Evolutionary conservation across 2,329 filamentous ascomycete species (phyloP).

Genomic region (Ophioceras dolichostomum): DNA sequence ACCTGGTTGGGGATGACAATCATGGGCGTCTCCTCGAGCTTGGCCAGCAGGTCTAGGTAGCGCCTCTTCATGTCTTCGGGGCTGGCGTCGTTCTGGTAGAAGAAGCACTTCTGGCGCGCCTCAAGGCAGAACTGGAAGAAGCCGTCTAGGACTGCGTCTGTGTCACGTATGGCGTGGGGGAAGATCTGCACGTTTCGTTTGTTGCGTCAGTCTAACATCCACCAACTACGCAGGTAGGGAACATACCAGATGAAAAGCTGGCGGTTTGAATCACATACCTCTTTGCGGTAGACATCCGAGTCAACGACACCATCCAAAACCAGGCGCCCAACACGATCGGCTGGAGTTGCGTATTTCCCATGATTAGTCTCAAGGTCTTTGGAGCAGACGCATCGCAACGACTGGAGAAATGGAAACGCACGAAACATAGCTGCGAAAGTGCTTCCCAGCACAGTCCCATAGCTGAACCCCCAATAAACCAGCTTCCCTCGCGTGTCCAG

Average conservation of each 20-base stretch:
- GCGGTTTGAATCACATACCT: too few species aligned
- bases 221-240: too few species aligned
- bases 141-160: slow-evolving; percentile 27
- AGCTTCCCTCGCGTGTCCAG: slow-evolving; percentile 10
- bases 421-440: slow-evolving; percentile 21
- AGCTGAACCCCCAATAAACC: slow-evolving; percentile 24
- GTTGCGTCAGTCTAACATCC: not conserved
- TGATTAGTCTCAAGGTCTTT: not conserved
- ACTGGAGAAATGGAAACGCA: not conserved
- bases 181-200: not conserved
- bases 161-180: not conserved
- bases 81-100: slow-evolving; percentile 23
- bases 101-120: slow-evolving; percentile 23
- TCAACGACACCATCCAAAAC: slow-evolving; percentile 18
- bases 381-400: too few species aligned
- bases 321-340: slow-evolving; percentile 20
- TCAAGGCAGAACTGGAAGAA: slow-evolving; percentile 36
- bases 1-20: slow-evolving; percentile 14
- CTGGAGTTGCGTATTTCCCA: not conserved
- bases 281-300: slow-evolving; percentile 20
- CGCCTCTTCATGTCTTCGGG: slow-evolving; percentile 16
- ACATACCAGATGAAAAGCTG: too few species aligned
- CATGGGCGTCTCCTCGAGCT: slow-evolving; percentile 20
- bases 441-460: slow-evolving; percentile 22
- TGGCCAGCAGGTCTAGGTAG: slow-evolving; percentile 17